Evolutionary conservation across 306 rosid genomes (phyloP).

Genomic region (Betula pendula): DNA sequence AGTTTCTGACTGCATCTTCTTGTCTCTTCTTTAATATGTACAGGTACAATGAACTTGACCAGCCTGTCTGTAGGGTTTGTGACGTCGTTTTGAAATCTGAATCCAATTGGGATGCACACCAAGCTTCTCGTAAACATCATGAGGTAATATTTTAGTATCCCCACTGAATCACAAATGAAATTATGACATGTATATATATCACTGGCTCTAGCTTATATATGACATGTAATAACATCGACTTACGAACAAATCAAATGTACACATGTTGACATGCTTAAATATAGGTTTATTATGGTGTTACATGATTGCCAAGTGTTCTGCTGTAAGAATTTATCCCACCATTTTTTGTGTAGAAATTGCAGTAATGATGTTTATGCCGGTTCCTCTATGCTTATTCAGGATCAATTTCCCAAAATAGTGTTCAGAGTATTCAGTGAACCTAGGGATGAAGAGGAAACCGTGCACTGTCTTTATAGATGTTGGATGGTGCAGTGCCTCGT

Average conservation of each 20-base stretch:
- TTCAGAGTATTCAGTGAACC: neutral
- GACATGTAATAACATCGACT: neutral
- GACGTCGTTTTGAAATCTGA: constrained; percentile 75
- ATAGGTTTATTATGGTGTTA: neutral
- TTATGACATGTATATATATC: neutral
- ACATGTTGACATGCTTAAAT: neutral
- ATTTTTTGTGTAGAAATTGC: neutral
- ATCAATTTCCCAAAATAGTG: neutral
- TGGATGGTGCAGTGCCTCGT: neutral
- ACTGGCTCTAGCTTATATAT: neutral
- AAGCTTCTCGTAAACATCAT: constrained; percentile 79
- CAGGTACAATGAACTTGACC: constrained; percentile 83
- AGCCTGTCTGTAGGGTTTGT: constrained; percentile 87
- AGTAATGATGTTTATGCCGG: neutral
- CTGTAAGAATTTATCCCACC: neutral
- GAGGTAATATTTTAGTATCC: constrained; percentile 54
- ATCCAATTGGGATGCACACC: constrained; percentile 76
- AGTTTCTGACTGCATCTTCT: constrained; percentile 23
- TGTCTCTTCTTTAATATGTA: constrained; percentile 5
- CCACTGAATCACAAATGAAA: neutral
- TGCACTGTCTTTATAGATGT: neutral
- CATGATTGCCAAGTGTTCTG: neutral
- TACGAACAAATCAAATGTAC: neutral
- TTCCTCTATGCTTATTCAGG: neutral
- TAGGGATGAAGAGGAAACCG: neutral